Evolutionary conservation across 164 flowering plant genomes (phyloP).

Genomic region (Annona cherimola): DNA sequence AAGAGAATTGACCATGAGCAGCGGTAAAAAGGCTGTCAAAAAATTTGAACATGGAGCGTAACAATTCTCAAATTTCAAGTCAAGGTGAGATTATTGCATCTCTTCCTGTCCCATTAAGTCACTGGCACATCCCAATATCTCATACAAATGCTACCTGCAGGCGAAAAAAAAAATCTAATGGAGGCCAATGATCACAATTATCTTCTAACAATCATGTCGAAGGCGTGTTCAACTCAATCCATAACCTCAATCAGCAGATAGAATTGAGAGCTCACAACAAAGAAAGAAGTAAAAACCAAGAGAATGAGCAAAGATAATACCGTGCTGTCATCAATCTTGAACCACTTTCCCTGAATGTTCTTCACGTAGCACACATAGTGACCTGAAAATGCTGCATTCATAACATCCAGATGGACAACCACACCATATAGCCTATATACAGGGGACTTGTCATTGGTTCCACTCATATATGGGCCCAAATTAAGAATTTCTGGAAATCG

Average conservation of each 20-base stretch:
- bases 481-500: constrained; percentile 71
- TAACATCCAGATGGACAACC: constrained; percentile 83
- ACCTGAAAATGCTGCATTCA: constrained; percentile 95
- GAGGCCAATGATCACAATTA: background rate
- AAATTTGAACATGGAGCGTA: no score
- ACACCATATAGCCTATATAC: constrained; percentile 81
- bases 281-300: background rate
- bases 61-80: no score
- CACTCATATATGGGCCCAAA: constrained; percentile 75
- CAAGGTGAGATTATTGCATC: no score
- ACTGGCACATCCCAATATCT: no score
- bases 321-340: constrained; percentile 76
- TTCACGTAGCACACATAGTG: constrained; percentile 89
- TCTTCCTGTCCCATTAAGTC: no score
- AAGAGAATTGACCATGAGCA: no score
- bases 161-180: background rate
- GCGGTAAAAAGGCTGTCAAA: no score
- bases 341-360: constrained; percentile 72
- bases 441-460: constrained; percentile 66
- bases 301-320: constrained; percentile 37
- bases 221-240: background rate
- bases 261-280: background rate
- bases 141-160: background rate
- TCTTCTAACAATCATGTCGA: background rate
- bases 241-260: background rate